These are phyloP conservation scores for Kluyveromyces siamensis DNA, from an alignment of 805 yeast species.

Conservation along the genomic window DNA sequence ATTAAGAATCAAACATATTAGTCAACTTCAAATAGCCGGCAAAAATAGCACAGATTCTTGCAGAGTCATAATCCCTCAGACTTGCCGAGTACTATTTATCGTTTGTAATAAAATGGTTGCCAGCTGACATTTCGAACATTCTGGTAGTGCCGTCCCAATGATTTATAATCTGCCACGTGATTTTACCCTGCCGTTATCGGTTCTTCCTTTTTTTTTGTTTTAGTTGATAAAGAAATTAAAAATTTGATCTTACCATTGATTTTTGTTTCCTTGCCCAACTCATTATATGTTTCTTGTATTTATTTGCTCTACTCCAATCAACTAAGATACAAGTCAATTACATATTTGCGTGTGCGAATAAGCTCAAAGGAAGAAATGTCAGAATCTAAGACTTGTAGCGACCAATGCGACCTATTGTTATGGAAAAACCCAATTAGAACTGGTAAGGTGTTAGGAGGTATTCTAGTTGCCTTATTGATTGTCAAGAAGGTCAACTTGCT, in stretches of 20 bases:
- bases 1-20: too few relatives aligned
- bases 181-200: background rate
- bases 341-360: background rate
- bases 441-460: slow-evolving; percentile 64
- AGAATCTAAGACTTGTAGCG: background rate
- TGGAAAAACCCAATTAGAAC: slow-evolving; percentile 49
- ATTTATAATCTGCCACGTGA: background rate
- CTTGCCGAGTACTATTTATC: too few relatives aligned
- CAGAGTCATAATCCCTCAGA: too few relatives aligned
- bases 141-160: background rate
- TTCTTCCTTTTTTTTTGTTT: background rate
- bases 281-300: too few relatives aligned
- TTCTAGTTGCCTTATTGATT: slow-evolving; percentile 44
- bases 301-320: too few relatives aligned
- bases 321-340: background rate
- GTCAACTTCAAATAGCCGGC: too few relatives aligned
- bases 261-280: too few relatives aligned
- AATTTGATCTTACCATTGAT: background rate
- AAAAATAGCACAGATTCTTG: too few relatives aligned
- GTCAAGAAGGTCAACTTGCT: slow-evolving; percentile 56
- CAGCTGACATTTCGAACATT: too few relatives aligned
- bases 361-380: background rate
- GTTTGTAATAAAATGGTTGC: too few relatives aligned
- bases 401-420: slow-evolving; percentile 17
- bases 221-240: background rate